Conservation (phyloP, 1,284 basidiomycete species). For the Ganoderma leucocontextum region DNA sequence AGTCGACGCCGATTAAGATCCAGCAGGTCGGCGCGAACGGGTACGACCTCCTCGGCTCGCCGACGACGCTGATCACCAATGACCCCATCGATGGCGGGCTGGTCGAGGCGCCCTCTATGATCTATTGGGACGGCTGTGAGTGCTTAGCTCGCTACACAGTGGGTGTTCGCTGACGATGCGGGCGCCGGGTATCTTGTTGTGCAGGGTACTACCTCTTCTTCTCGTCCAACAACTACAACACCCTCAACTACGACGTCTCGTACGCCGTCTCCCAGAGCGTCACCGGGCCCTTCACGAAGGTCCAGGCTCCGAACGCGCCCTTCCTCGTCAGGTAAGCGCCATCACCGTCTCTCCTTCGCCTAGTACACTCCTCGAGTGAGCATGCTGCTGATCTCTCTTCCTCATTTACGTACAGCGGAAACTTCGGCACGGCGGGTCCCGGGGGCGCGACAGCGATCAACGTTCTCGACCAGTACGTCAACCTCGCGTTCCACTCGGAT, state of each 20-base stretch:
- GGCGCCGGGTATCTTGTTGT: too few relatives aligned
- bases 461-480: slow-evolving; percentile 19
- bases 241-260: slow-evolving; percentile 33
- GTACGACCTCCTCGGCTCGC: slow-evolving; percentile 25
- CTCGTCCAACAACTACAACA: slow-evolving; percentile 35
- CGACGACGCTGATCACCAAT: slow-evolving; percentile 31
- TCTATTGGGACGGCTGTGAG: slow-evolving; percentile 15
- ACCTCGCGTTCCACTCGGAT: slow-evolving; percentile 19
- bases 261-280: slow-evolving; percentile 36
- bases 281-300: slow-evolving; percentile 36
- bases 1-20: slow-evolving; percentile 10
- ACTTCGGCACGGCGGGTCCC: slow-evolving; percentile 7
- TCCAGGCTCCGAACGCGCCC: slow-evolving; percentile 14
- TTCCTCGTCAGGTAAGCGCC: slow-evolving; percentile 9
- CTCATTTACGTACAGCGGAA: slow-evolving; percentile 7
- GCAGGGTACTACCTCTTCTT: slow-evolving; percentile 34
- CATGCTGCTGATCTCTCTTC: not conserved
- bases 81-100: slow-evolving; percentile 33
- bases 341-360: too few relatives aligned
- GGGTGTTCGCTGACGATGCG: not conserved
- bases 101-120: slow-evolving; percentile 32
- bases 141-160: not conserved
- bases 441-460: slow-evolving; percentile 15
- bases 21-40: slow-evolving; percentile 34
- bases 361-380: not conserved